phyloP scores from a whole-genome alignment of 2,329 filamentous ascomycete species.

The Microcera coccophila region DNA sequence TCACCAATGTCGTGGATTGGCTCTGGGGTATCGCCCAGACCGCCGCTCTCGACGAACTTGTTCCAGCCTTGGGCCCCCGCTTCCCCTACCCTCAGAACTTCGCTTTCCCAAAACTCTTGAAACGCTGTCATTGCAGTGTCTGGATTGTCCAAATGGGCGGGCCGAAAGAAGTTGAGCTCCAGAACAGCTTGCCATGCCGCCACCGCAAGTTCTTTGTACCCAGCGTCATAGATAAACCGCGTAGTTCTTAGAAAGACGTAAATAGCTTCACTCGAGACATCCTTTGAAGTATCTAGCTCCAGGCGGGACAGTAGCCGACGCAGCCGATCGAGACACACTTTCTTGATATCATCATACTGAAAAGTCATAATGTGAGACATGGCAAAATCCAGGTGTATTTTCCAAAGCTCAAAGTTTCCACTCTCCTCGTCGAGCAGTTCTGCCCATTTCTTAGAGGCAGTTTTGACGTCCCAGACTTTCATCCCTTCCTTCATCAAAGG shows the following conservation, averaged over 20 bases:
- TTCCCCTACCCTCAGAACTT: conserved; percentile 76
- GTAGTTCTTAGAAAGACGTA: conserved; percentile 76
- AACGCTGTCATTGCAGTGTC: conserved; percentile 44
- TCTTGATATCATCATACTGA: conserved; percentile 61
- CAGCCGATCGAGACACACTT: conserved; percentile 54
- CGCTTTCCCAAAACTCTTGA: conserved; percentile 81
- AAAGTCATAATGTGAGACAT: conserved; percentile 66
- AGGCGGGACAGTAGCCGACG: conserved; percentile 12
- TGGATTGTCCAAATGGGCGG: conserved; percentile 32
- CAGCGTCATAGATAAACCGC: conserved; percentile 68
- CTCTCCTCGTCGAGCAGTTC: conserved; percentile 34
- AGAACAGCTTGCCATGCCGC: conserved; percentile 80
- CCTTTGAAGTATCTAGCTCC: neutral
- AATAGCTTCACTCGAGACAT: conserved; percentile 37
- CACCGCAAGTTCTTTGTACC: conserved; percentile 71
- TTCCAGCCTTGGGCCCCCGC: conserved; percentile 66
- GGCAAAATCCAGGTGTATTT: conserved; percentile 65
- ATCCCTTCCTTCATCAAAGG: conserved; percentile 69
- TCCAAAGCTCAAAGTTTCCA: conserved; percentile 61
- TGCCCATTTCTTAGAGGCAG: conserved; percentile 62
- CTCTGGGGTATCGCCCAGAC: conserved; percentile 40
- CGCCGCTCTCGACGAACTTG: conserved; percentile 40
- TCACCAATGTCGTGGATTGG: conserved; percentile 14
- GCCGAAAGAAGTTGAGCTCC: conserved; percentile 65
- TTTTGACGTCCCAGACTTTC: conserved; percentile 67